Evolutionary conservation across 345 rosid species (phyloP), one percentile per base, ranked within the genome.

Genomic region (Citrus mangshanensis): DNA sequence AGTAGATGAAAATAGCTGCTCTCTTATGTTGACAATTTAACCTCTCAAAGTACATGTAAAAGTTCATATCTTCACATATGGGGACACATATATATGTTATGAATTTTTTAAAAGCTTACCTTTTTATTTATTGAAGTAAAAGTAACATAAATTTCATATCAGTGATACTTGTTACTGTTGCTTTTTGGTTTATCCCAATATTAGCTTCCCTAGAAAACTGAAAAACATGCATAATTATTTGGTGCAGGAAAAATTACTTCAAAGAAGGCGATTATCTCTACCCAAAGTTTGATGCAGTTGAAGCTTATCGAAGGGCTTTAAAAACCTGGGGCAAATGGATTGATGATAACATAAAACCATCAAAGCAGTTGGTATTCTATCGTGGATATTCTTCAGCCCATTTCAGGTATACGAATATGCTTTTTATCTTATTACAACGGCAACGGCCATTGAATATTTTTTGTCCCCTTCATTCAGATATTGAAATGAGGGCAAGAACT

Each of bases 371-470:
- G 74, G 93, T 96, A 62, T 85, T 96, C 71, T 96, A 92, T 77
- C 95, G 99, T 22, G 99, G 99, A 82, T 96, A 92, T 84, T 96
- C 98, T 73, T 89, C 97, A 21, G 95, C 98, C 62, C 98, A 96
- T 88, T 96, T 94, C 87, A 92, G 97, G 99, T 92, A 83, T 12
- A 19, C 2, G 40, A 5, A 4, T 4, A 4, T 30, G 4, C 59
- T 56, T 38, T 19, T 56, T 71, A n/a, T 70, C 62, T 67, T 46
- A 21, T 28, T 54, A 38, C 34, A 37, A 70, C 19, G 21, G 22
- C 34, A 58, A 70, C 10, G 30, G 22, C 14, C 67, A 12, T 69
- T 54, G 40, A 21, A 62, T 79, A 54, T 56, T 22, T 2, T 9
- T 68, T 51, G 30, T 10, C n/a, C 58, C 0, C 24, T 30, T 72